Conservation (phyloP, 495 filamentous ascomycete species). For the Aspergillus hancockii region DNA sequence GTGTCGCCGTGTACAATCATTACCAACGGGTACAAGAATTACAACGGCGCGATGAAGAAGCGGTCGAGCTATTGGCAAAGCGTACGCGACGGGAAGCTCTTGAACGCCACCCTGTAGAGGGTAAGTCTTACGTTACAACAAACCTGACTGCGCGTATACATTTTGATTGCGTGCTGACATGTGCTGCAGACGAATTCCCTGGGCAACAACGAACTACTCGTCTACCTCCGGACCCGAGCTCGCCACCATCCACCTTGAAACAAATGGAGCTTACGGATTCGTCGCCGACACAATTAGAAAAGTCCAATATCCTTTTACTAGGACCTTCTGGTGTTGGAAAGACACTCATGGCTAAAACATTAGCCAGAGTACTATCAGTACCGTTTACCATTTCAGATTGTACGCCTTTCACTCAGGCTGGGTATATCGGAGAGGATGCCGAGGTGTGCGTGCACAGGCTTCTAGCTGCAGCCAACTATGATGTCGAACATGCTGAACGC, state of each 20-base stretch:
- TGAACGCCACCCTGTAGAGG: slow-evolving; percentile 55
- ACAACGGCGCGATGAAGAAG: slow-evolving; percentile 73
- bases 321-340: slow-evolving; percentile 96
- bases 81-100: slow-evolving; percentile 49
- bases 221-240: slow-evolving; percentile 28
- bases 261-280: slow-evolving; percentile 50
- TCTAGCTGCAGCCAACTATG: slow-evolving; percentile 86
- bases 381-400: slow-evolving; percentile 98
- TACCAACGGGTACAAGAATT: slow-evolving; percentile 85
- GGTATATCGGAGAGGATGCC: slow-evolving; percentile 96
- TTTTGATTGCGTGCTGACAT: slow-evolving; percentile 3
- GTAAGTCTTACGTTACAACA: slow-evolving; percentile 36
- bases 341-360: slow-evolving; percentile 87
- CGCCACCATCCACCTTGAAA: slow-evolving; percentile 26
- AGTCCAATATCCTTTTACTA: slow-evolving; percentile 91
- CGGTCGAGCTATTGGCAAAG: slow-evolving; percentile 60
- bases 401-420: slow-evolving; percentile 94
- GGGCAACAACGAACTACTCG: slow-evolving; percentile 66
- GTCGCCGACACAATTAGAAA: slow-evolving; percentile 79
- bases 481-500: slow-evolving; percentile 79
- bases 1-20: slow-evolving; percentile 94
- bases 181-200: slow-evolving; percentile 71
- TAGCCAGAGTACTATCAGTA: slow-evolving; percentile 79
- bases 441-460: slow-evolving; percentile 90
- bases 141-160: neutral